Percentiles rank a stretch among this genome's conserved stretches.
Conservation (phyloP, 345 rosid species). For the Eucalyptus cladocalyx region DNA sequence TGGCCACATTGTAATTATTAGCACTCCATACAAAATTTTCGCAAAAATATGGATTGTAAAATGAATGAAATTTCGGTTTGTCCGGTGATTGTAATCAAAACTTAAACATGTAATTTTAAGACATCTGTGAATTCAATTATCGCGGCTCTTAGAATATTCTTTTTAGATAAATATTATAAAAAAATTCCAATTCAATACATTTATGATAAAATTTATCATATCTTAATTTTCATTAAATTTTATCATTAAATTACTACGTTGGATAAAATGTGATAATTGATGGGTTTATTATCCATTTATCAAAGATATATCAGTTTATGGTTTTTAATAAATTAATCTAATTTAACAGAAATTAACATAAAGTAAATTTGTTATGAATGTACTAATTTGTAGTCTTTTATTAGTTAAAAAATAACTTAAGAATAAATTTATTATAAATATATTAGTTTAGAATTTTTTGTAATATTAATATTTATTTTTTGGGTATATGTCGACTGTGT, state of each 20-base stretch:
- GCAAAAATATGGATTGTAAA: background rate
- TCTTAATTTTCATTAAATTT: too few species aligned
- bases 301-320: fast-evolving
- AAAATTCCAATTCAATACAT: fast-evolving
- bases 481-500: background rate
- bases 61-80: background rate
- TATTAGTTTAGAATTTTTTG: background rate
- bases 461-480: too few species aligned
- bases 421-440: too few species aligned
- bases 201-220: fast-evolving
- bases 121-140: background rate
- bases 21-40: background rate
- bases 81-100: background rate
- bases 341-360: too few species aligned
- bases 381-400: too few species aligned
- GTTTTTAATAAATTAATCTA: too few species aligned
- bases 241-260: fast-evolving
- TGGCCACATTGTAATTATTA: background rate
- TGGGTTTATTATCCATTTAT: too few species aligned
- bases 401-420: too few species aligned
- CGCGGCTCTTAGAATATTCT: background rate
- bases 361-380: fast-evolving
- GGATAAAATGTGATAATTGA: fast-evolving
- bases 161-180: background rate
- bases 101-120: background rate